Percentiles rank a stretch among this genome's conserved stretches.
These are phyloP conservation scores for Clitopilus passeckerianus DNA, from an alignment of 768 basidiomycete species.

Conservation along the genomic window DNA sequence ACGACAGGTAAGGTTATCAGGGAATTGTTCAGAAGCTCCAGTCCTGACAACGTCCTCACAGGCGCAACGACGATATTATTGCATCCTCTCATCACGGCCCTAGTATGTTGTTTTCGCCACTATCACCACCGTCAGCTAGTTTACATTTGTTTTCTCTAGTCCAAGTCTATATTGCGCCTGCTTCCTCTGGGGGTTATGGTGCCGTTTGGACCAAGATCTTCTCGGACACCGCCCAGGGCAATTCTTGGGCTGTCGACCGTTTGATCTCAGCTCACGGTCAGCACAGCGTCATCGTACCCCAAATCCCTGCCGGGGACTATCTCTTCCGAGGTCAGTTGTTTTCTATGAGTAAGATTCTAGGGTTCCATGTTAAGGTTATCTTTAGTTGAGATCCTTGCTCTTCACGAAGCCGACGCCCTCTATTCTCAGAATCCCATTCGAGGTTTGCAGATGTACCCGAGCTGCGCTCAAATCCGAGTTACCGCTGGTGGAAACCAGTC, in stretches of 20 bases:
- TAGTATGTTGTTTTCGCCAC: slow-evolving; percentile 8
- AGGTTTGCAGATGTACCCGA: slow-evolving; percentile 47
- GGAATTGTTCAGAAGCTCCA: not conserved
- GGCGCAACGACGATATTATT: slow-evolving; percentile 32
- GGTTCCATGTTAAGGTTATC: no score
- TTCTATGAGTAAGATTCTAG: no score
- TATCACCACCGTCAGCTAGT: not conserved
- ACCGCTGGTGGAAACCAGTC: slow-evolving; percentile 20
- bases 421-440: slow-evolving; percentile 26
- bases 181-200: slow-evolving; percentile 21
- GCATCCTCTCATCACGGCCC: slow-evolving; percentile 29
- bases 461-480: slow-evolving; percentile 41
- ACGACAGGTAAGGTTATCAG: slow-evolving; percentile 17
- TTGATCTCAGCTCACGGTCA: slow-evolving; percentile 24
- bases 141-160: slow-evolving; percentile 10
- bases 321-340: slow-evolving; percentile 23
- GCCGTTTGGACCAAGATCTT: slow-evolving; percentile 29
- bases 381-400: slow-evolving; percentile 27
- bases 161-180: slow-evolving; percentile 25
- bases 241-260: slow-evolving; percentile 25
- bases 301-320: slow-evolving; percentile 28
- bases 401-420: slow-evolving; percentile 26
- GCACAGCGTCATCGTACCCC: slow-evolving; percentile 26
- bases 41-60: slow-evolving; percentile 4
- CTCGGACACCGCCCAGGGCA: slow-evolving; percentile 17